A percentile compares a stretch with the other conserved stretches of the same genome.
phyloP scores from a whole-genome alignment of 768 basidiomycete species.

The Heimioporus sp. region DNA sequence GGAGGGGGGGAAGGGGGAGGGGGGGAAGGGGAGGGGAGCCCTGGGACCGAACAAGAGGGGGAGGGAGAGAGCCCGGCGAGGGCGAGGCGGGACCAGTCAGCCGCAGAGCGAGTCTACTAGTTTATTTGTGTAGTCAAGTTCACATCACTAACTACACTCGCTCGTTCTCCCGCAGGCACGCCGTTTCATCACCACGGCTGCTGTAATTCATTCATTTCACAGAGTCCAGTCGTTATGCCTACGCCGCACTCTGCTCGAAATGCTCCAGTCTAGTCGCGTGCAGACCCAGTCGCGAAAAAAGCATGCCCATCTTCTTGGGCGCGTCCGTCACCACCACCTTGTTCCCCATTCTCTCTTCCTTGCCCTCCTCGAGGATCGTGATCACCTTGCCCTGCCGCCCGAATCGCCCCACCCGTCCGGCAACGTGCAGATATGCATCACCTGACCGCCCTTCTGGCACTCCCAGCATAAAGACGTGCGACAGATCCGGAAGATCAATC shows the following conservation, averaged over 20 bases:
- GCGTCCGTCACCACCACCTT: constrained; percentile 30
- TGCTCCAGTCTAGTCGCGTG: constrained; percentile 47
- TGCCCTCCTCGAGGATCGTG: constrained; percentile 47
- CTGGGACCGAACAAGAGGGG: background rate
- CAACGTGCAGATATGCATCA: constrained; percentile 66
- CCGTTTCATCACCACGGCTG: constrained; percentile 9
- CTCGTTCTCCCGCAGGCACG: constrained; percentile 17
- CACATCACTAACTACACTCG: background rate
- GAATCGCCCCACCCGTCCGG: constrained; percentile 76
- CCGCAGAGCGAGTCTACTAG: constrained; percentile 20
- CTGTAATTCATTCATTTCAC: background rate
- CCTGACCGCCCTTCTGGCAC: constrained; percentile 50
- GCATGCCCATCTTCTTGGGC: constrained; percentile 40
- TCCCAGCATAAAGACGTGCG: constrained; percentile 75
- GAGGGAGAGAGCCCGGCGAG: constrained; percentile 1
- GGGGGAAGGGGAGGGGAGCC: background rate
- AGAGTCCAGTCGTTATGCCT: constrained; percentile 8
- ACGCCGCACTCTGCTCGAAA: constrained; percentile 40
- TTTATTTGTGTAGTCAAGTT: constrained; percentile 17
- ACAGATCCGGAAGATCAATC: constrained; percentile 66
- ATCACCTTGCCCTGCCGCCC: constrained; percentile 66
- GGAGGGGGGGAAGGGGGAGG: background rate
- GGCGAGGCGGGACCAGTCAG: constrained; percentile 24
- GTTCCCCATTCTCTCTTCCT: constrained; percentile 31
- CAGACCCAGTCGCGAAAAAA: constrained; percentile 45